A percentile compares a stretch with the other conserved stretches of the same genome.
Conservation (phyloP, 2,329 filamentous ascomycete species). For the Trichoderma cornu-damae region DNA sequence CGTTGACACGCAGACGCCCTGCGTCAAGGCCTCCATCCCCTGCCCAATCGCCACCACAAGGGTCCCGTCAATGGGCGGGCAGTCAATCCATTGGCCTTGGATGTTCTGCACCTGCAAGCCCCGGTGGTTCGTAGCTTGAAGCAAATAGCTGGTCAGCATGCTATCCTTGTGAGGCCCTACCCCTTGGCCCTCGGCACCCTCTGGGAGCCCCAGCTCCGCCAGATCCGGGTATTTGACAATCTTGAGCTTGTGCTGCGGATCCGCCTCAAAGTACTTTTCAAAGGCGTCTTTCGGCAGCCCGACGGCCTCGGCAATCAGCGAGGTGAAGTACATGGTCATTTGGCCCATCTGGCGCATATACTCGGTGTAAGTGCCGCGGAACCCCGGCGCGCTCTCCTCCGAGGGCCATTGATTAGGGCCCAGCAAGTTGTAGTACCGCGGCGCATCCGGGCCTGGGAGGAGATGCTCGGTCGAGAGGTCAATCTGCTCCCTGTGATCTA, state of each 20-base stretch:
- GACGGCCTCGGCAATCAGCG: conserved; percentile 79
- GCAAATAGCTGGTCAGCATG: conserved; percentile 75
- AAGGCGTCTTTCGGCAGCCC: conserved; percentile 65
- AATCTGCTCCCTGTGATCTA: conserved; percentile 81
- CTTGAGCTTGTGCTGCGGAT: conserved; percentile 81
- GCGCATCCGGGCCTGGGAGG: conserved; percentile 55
- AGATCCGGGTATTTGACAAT: conserved; percentile 81
- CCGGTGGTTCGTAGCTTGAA: conserved; percentile 71
- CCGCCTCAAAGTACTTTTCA: conserved; percentile 68
- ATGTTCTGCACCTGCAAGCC: conserved; percentile 82
- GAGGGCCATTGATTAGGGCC: conserved; percentile 80
- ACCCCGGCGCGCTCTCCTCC: conserved; percentile 55
- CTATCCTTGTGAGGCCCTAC: conserved; percentile 81
- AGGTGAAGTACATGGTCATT: conserved; percentile 69
- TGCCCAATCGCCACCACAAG: conserved; percentile 85
- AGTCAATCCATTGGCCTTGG: conserved; percentile 74
- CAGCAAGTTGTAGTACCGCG: conserved; percentile 68
- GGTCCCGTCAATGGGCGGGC: conserved; percentile 67
- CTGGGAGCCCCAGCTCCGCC: conserved; percentile 48
- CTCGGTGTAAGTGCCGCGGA: conserved; percentile 63
- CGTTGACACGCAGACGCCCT: conserved; percentile 74
- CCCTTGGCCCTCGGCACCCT: conserved; percentile 46
- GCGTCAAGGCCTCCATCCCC: conserved; percentile 78
- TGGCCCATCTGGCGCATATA: conserved; percentile 73
- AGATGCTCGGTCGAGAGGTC: conserved; percentile 78